Base-by-base conservation (phyloP, 805 yeast species). In the Hanseniaspora meyeri region DNA sequence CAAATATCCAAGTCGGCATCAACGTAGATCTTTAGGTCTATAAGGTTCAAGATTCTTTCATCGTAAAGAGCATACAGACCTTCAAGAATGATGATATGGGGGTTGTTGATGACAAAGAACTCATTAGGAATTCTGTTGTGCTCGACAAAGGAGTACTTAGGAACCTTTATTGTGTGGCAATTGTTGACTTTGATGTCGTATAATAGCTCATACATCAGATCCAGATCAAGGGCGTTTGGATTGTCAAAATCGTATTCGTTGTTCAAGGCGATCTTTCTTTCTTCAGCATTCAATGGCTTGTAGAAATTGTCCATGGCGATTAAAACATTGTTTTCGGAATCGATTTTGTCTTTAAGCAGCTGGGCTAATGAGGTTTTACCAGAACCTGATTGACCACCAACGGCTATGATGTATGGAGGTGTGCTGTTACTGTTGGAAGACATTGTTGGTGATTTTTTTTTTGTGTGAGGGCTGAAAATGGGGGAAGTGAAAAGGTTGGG, bases 1-100 rank as follows among this genome's bases (percentile, higher is more conserved):
- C 98, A 93, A 16, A 91, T 79, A 66, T 93, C 98, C 62, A 89
- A 74, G 64, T 90, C 97, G 2, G 97, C 93, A 62, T 91, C 97
- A 3, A 93, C 97, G 67, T 81, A 93, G 19, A 91, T 79, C 68
- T 86, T 91, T 58, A 88, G 74, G 64, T 91, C 95, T 84, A 90
- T 85, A 64, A 89, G 64, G 12, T 78, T 83, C 55, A 84, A 69
- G 17, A 93, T 69, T 43, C 89, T 76, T 49, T 76, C 74, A 65
- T 85, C 88, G 59, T 83, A 81, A 46, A 93, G 69, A 0, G 96
- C 88, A 66, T 86, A 87, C 3, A 93, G 81, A 1, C 98, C 98
- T 68, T 93, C 98, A 40, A 93, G 72, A 6, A 93, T 84, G 54
- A 93, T 85, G 20, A 93, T 95, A 66, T 89, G 89, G 16, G 97